Evolutionary conservation across 257 asterid species (phyloP).

Genomic region (Solanum acaule): DNA sequence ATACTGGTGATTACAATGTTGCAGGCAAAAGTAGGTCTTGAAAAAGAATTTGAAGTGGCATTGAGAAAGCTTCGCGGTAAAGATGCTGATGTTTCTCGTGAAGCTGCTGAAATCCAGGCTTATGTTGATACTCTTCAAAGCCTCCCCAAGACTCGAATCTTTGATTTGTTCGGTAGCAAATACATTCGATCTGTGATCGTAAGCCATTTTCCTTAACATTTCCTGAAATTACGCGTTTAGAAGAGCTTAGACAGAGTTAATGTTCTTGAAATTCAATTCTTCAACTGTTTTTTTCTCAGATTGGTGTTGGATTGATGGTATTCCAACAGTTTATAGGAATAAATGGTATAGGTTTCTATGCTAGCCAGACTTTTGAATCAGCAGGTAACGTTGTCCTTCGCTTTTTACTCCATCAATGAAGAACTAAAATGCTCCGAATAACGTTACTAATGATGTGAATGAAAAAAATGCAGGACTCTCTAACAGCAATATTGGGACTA

Average conservation of each 20-base stretch:
- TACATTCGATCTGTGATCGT: conserved; percentile 60
- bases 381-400: conserved; percentile 30
- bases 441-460: not conserved
- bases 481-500: conserved; percentile 56
- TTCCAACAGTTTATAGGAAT: conserved; percentile 75
- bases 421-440: not conserved
- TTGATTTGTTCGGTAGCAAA: conserved; percentile 46
- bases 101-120: conserved; percentile 73
- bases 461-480: conserved; percentile 42
- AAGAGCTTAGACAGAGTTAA: not conserved
- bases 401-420: not conserved
- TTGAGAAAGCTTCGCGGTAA: conserved; percentile 58
- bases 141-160: conserved; percentile 39
- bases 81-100: conserved; percentile 45
- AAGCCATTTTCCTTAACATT: conserved; percentile 10
- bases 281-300: conserved; percentile 10
- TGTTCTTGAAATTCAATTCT: not conserved
- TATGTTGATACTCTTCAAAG: conserved; percentile 32
- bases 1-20: not conserved
- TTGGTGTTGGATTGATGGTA: conserved; percentile 78
- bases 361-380: conserved; percentile 63
- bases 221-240: not conserved
- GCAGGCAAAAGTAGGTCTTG: conserved; percentile 76
- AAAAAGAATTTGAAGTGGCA: conserved; percentile 57
- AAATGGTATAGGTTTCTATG: conserved; percentile 70